Evolutionary conservation across 768 basidiomycete genomes (phyloP).

Genomic region (Auriscalpium microsporum): DNA sequence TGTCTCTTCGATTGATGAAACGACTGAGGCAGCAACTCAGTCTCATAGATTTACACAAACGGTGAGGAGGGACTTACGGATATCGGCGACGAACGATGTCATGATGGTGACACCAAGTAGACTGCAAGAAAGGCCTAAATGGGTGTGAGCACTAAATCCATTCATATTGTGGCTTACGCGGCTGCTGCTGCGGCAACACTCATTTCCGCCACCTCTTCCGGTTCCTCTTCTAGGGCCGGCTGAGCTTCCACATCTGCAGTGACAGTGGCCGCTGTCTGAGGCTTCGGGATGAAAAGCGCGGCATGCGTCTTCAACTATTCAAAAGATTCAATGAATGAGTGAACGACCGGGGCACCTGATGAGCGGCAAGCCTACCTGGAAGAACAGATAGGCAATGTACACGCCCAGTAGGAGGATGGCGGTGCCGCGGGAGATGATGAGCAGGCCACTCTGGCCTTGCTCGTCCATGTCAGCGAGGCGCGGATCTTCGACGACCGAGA

Average conservation of each 20-base stretch:
- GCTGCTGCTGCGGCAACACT: conserved; percentile 55
- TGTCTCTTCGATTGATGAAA: conserved; percentile 88
- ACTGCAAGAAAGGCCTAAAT: conserved; percentile 25
- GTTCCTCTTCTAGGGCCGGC: conserved; percentile 22
- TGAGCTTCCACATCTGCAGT: too few species aligned
- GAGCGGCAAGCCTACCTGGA: not conserved
- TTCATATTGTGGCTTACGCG: conserved; percentile 28
- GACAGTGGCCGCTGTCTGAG: not conserved
- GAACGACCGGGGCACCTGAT: not conserved
- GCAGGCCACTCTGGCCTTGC: conserved; percentile 37
- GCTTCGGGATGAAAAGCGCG: conserved; percentile 40
- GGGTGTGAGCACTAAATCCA: not conserved
- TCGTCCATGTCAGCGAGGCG: conserved; percentile 18
- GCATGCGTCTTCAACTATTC: conserved; percentile 64
- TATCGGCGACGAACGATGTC: conserved; percentile 87
- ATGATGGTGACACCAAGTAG: conserved; percentile 68
- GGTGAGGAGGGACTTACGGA: conserved; percentile 39
- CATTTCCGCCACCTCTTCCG: conserved; percentile 45
- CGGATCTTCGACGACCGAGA: conserved; percentile 10
- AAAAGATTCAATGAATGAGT: too few species aligned
- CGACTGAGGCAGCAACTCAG: conserved; percentile 39
- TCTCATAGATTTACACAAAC: not conserved
- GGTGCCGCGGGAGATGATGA: conserved; percentile 74
- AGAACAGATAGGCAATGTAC: conserved; percentile 40
- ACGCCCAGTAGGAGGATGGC: conserved; percentile 65